phyloP scores from a whole-genome alignment of 2,329 filamentous ascomycete species.

The Penicillium sp. region DNA sequence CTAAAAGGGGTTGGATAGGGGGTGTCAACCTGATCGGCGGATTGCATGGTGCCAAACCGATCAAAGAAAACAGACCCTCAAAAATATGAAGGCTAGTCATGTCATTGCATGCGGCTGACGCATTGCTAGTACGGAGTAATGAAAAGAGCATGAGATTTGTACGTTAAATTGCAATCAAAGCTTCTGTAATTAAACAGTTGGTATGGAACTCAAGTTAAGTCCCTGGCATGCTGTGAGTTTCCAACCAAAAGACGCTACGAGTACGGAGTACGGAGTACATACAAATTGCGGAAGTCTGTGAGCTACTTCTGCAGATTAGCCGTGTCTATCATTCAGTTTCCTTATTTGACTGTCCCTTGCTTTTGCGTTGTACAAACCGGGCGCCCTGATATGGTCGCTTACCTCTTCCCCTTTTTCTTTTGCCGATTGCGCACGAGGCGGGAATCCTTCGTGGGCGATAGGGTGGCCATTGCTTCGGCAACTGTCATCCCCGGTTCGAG shows the following conservation, averaged over 20 bases:
- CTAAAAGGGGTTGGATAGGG: constrained; percentile 6
- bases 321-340: constrained; percentile 18
- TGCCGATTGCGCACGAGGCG: constrained; percentile 10
- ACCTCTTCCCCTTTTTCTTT: constrained; percentile 6
- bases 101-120: neutral
- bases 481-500: constrained; percentile 5
- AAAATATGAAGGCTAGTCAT: neutral
- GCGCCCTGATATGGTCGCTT: constrained; percentile 3
- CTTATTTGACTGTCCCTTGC: constrained; percentile 19
- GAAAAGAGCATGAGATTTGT: constrained; percentile 1
- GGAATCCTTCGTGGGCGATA: constrained; percentile 9
- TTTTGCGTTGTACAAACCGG: constrained; percentile 16
- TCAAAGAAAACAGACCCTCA: constrained; percentile 8
- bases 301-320: constrained; percentile 17
- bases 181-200: neutral
- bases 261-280: neutral
- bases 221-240: constrained; percentile 18
- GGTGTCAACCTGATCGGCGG: constrained; percentile 17
- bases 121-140: constrained; percentile 2
- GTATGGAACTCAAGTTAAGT: constrained; percentile 9
- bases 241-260: constrained; percentile 3
- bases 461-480: constrained; percentile 11
- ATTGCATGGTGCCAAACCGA: constrained; percentile 11
- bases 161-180: neutral
- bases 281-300: constrained; percentile 7